Conservation (phyloP, 2,329 filamentous ascomycete genomes). For the Cercospora berteroae region DNA sequence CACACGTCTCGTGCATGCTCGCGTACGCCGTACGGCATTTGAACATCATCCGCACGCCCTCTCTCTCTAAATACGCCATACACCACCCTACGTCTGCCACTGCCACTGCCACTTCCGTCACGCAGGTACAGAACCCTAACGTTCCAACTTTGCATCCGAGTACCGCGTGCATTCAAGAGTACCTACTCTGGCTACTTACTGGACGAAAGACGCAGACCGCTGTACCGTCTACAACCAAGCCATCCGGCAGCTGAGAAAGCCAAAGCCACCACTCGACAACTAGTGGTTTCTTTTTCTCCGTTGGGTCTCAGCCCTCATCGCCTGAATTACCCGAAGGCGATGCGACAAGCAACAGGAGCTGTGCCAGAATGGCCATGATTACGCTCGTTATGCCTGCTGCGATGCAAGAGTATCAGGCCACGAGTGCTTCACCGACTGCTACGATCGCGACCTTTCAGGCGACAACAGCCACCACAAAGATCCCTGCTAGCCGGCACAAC, state of each 20-base stretch:
- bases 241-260: not conserved
- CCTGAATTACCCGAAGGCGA: not conserved
- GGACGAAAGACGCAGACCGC: not conserved
- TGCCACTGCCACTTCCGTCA: slow-evolving; percentile 3
- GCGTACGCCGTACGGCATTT: not conserved
- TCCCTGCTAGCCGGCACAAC: not conserved
- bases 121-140: not conserved
- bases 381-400: not conserved
- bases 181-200: not conserved
- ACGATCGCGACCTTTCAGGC: not conserved
- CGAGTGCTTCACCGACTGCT: not conserved
- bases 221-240: not conserved
- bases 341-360: not conserved
- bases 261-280: not conserved
- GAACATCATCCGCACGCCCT: not conserved
- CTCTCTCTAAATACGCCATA: not conserved
- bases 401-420: not conserved
- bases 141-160: not conserved
- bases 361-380: slow-evolving; percentile 1
- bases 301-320: not conserved
- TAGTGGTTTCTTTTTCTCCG: not conserved
- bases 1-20: not conserved
- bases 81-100: not conserved
- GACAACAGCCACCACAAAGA: not conserved
- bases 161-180: not conserved